phyloP scores from a whole-genome alignment of 2,329 filamentous ascomycete genomes.

The Fonsecaea pedrosoi region DNA sequence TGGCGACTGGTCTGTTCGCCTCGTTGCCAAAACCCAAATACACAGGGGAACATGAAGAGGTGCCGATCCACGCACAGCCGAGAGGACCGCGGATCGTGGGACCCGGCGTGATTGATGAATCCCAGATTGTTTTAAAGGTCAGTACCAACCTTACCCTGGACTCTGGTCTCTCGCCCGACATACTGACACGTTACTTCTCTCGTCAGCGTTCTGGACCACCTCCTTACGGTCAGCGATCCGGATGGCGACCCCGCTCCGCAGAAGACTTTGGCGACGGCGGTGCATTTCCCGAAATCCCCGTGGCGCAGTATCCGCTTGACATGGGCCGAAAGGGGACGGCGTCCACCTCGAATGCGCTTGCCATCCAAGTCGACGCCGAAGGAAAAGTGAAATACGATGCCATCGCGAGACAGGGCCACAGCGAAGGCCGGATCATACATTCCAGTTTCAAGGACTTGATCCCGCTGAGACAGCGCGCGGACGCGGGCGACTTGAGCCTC shows the following conservation, averaged over 20 bases:
- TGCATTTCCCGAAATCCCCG: constrained; percentile 89
- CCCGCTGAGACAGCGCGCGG: constrained; percentile 86
- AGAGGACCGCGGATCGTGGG: constrained; percentile 83
- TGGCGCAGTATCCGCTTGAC: constrained; percentile 93
- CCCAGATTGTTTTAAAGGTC: constrained; percentile 80
- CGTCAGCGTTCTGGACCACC: constrained; percentile 79
- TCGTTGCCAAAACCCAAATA: constrained; percentile 90
- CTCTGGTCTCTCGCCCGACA: constrained; percentile 3
- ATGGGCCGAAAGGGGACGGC: constrained; percentile 81
- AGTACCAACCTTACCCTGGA: constrained; percentile 4
- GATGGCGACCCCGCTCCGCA: constrained; percentile 86
- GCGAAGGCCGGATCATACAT: constrained; percentile 83
- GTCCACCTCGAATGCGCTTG: constrained; percentile 79
- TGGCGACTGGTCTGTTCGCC: constrained; percentile 72
- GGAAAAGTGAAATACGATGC: constrained; percentile 97
- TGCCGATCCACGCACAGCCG: constrained; percentile 72
- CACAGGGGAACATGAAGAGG: constrained; percentile 84
- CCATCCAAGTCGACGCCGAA: constrained; percentile 87
- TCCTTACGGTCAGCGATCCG: constrained; percentile 81
- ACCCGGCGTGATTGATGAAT: constrained; percentile 79
- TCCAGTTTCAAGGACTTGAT: constrained; percentile 97
- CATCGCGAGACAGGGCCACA: constrained; percentile 87
- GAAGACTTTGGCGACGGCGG: constrained; percentile 97
- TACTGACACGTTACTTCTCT: constrained; percentile 15
- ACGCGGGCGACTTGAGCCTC: constrained; percentile 88